phyloP scores from a whole-genome alignment of 176 grass and related monocot species.

The Thalia dealbata region DNA sequence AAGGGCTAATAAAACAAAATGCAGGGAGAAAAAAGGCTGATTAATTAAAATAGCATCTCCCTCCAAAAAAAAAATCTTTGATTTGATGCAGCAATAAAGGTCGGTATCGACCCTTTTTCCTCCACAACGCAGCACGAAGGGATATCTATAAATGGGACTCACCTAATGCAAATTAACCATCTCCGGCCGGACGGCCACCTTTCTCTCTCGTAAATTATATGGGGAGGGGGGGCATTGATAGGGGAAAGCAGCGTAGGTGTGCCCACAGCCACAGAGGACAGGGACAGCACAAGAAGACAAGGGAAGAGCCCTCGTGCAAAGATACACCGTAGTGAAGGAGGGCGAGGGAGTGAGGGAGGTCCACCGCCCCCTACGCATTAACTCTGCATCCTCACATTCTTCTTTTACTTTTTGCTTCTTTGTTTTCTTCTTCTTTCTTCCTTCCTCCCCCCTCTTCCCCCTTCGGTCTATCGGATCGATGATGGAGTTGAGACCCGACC shows the following conservation, averaged over 20 bases:
- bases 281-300: background rate
- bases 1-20: too few relatives aligned
- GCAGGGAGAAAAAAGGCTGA: too few relatives aligned
- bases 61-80: too few relatives aligned
- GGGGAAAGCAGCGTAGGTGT: background rate
- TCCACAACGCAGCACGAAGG: too few relatives aligned
- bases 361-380: background rate
- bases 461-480: background rate
- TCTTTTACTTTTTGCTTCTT: background rate
- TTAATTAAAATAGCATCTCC: too few relatives aligned
- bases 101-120: too few relatives aligned
- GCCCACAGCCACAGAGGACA: background rate
- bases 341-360: background rate
- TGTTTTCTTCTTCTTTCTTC: background rate
- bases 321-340: background rate
- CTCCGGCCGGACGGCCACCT: background rate
- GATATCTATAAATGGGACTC: too few relatives aligned
- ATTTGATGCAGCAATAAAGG: too few relatives aligned
- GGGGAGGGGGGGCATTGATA: background rate
- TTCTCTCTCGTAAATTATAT: background rate
- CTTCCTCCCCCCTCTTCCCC: too few relatives aligned
- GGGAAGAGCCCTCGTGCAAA: slow-evolving; percentile 1
- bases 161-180: too few relatives aligned
- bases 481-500: background rate
- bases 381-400: background rate